A percentile compares a stretch with the other conserved stretches of the same genome.
Conservation (phyloP, 2,329 filamentous ascomycete genomes). For the Pseudocercospora macadamiae region DNA sequence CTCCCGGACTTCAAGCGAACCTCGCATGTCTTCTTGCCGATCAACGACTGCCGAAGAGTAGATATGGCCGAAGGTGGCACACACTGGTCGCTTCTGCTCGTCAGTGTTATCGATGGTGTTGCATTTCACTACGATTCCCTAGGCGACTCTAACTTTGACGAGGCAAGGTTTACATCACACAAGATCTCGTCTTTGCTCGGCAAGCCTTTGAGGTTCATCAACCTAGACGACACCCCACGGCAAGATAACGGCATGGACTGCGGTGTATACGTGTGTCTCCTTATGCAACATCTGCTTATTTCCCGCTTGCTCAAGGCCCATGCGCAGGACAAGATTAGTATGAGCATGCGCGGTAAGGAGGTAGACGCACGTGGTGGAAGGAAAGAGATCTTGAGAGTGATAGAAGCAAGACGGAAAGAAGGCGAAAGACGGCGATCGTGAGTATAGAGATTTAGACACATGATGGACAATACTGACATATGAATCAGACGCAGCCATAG, state of each 20-base stretch:
- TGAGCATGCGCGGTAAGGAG: slow-evolving; percentile 86
- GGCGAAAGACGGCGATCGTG: slow-evolving; percentile 81
- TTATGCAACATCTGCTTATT: slow-evolving; percentile 91
- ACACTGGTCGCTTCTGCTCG: slow-evolving; percentile 92
- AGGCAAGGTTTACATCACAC: slow-evolving; percentile 69
- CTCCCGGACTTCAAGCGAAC: slow-evolving; percentile 79
- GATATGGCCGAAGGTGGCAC: slow-evolving; percentile 82
- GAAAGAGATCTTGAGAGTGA: slow-evolving; percentile 89
- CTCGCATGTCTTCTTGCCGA: slow-evolving; percentile 92
- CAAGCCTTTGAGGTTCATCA: slow-evolving; percentile 71
- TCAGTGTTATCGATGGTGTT: slow-evolving; percentile 83
- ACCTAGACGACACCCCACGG: slow-evolving; percentile 82
- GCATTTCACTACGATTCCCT: slow-evolving; percentile 97
- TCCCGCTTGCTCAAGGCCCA: slow-evolving; percentile 79
- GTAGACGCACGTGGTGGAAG: slow-evolving; percentile 79
- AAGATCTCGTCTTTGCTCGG: slow-evolving; percentile 72
- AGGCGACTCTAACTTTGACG: slow-evolving; percentile 71
- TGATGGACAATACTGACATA: slow-evolving; percentile 1
- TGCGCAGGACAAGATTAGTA: slow-evolving; percentile 82
- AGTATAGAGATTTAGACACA: slow-evolving; percentile 44
- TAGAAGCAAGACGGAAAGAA: slow-evolving; percentile 84
- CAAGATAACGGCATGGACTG: slow-evolving; percentile 94
- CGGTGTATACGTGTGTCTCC: slow-evolving; percentile 91
- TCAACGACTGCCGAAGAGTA: slow-evolving; percentile 84
- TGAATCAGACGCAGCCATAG: slow-evolving; percentile 27